Evolutionary conservation across 768 basidiomycete species (phyloP).

Genomic region (Stropharia rugosoannulata): DNA sequence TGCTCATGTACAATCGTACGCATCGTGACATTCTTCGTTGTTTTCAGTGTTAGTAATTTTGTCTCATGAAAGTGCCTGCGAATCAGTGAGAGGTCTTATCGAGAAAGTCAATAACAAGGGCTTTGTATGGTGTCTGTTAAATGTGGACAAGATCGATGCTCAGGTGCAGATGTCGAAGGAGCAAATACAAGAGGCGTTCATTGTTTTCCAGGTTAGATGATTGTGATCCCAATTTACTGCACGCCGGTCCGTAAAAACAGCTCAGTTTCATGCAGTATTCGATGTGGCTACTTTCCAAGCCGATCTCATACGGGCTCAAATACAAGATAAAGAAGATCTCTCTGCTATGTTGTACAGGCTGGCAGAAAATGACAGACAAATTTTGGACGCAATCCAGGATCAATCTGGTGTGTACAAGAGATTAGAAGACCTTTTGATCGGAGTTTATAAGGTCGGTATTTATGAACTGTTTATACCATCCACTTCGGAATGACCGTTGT

Average conservation of each 20-base stretch:
- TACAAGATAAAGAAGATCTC: conserved; percentile 2
- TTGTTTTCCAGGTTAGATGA: background rate
- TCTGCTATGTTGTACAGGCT: background rate
- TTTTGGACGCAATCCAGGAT: conserved; percentile 3
- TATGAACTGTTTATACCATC: background rate
- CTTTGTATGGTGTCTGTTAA: conserved; percentile 2
- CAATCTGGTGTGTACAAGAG: conserved; percentile 2
- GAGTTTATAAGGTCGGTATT: background rate
- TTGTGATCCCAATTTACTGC: background rate
- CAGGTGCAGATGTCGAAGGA: conserved; percentile 2
- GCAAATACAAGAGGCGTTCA: conserved; percentile 1
- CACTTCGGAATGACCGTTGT: background rate
- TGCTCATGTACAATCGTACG: background rate
- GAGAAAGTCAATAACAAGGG: conserved; percentile 2
- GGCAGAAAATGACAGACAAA: conserved; percentile 2
- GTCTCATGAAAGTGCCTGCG: background rate
- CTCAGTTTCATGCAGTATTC: background rate
- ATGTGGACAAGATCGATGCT: conserved; percentile 1
- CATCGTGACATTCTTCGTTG: background rate
- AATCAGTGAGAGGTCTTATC: background rate
- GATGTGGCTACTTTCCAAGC: background rate
- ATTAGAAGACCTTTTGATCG: conserved; percentile 1
- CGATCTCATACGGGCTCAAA: conserved; percentile 3
- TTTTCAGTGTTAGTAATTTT: too few relatives aligned
- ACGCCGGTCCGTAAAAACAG: background rate